These are phyloP conservation scores for Xylariales sp. DNA, from an alignment of 2,329 filamentous ascomycete genomes.

Conservation along the genomic window DNA sequence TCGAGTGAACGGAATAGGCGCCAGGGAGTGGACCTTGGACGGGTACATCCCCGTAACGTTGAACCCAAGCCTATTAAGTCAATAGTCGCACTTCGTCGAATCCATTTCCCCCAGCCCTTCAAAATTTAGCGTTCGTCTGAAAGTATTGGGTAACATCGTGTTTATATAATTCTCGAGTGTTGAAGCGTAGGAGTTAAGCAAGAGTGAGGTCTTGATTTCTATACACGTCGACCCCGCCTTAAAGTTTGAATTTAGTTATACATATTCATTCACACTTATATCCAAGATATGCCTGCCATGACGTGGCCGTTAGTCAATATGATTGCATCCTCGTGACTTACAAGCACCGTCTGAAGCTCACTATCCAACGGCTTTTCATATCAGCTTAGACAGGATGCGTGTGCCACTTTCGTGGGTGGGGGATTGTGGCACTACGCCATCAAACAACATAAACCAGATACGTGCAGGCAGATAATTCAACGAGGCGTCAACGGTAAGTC, in stretches of 20 bases:
- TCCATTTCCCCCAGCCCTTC: background rate
- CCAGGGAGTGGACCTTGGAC: background rate
- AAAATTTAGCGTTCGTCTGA: background rate
- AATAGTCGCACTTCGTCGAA: background rate
- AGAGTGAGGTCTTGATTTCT: background rate
- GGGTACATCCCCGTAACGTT: background rate
- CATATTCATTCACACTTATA: slow-evolving; percentile 14
- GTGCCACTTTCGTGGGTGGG: background rate
- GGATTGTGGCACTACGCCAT: background rate
- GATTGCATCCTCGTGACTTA: background rate
- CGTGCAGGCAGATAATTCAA: background rate
- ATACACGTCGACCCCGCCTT: background rate
- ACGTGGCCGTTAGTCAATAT: background rate
- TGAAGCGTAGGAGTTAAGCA: background rate
- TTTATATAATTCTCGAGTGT: background rate
- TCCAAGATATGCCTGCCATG: background rate
- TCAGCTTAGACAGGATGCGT: background rate
- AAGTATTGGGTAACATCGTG: background rate
- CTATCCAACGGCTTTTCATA: background rate
- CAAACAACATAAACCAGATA: background rate
- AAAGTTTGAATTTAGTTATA: background rate
- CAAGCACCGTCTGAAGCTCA: background rate
- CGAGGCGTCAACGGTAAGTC: background rate
- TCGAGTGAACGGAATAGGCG: background rate
- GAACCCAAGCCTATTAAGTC: background rate